Base-by-base conservation (phyloP, 208 protist genomes). In the Wallacemonas sp. region DNA sequence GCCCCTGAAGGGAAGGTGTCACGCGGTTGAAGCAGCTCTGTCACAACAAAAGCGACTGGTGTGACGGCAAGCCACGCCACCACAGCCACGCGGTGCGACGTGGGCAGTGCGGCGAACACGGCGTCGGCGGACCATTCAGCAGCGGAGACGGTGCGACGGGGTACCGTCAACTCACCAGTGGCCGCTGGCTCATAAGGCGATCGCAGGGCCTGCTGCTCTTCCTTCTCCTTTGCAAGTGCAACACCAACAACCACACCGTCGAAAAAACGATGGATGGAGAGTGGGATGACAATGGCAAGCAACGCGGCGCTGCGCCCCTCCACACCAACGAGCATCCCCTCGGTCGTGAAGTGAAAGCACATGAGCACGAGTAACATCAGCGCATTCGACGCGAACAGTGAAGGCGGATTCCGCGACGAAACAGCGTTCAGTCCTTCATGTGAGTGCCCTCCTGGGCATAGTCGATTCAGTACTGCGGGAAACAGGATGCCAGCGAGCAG, bases 161-260 rank as follows among this genome's bases (percentile, higher is more conserved):
- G n/a, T 27, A 1, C 0, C 3, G 22, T 6, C 30, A 5, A 4
- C 29, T 27, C 54, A 21, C 6, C 5, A 45, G 10, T 15, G 6
- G 34, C n/a, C 2, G 19, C 34, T 19, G 36, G 54, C 19, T 4
- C 5, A 10, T 33, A 45, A n/a, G 21, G 24, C 9, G 22, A 10
- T 17, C 45, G 13, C 9, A 10, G 5, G 21, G 3, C 3, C 4
- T 42, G 36, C 8, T 2, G 10, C 27, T 9, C n/a, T 13, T 52
- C 22, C 57, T 32, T 21, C 50, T 85, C 75, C 48, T 93, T 93
- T n/a, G 80, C 74, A 38, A 88, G 50, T 0, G 83, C 62, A 2
- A 88, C 76, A 24, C 87, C 87, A 29, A 93, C 81, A 9, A 89
- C 83, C 12, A 93, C 60, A 44, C 87, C 87, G 63, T 93, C 81